These are phyloP conservation scores for Magnolia changhungtana DNA, from an alignment of 164 flowering plant genomes.

Conservation along the genomic window DNA sequence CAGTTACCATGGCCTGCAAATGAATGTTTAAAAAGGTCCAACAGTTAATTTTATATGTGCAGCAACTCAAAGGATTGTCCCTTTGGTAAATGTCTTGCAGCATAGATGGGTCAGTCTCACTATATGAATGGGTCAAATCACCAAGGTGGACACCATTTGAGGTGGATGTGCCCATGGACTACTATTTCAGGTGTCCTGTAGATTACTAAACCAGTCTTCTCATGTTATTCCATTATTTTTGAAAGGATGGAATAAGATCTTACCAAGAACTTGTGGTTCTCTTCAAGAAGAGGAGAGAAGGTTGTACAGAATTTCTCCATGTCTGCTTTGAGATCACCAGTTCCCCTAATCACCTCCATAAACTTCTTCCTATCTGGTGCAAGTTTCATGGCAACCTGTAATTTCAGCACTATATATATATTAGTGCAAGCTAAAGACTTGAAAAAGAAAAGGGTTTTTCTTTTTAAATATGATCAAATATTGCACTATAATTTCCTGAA, in stretches of 20 bases:
- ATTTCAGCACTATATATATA: conserved; percentile 10
- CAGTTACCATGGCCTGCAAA: background rate
- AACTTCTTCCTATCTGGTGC: conserved; percentile 97
- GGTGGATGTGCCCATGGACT: no score
- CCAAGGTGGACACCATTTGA: no score
- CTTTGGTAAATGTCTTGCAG: no score
- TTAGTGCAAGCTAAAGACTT: background rate
- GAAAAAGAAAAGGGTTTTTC: background rate
- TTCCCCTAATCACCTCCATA: conserved; percentile 66
- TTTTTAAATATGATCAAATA: background rate
- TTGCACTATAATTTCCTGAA: no score
- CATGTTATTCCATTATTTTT: background rate
- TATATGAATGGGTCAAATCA: no score
- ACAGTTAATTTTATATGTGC: no score
- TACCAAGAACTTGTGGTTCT: conserved; percentile 92
- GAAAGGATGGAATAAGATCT: conserved; percentile 13
- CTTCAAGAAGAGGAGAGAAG: conserved; percentile 65
- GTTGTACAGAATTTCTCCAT: conserved; percentile 62
- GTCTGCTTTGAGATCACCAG: conserved; percentile 58
- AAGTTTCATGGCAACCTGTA: conserved; percentile 82
- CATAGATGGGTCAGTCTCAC: no score
- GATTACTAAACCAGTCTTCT: background rate
- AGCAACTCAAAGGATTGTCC: no score
- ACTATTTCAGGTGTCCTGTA: background rate
- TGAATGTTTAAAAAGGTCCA: no score